These are phyloP conservation scores for Discostella stelligera DNA, from an alignment of 352 stramenopile genomes.

Conservation along the genomic window DNA sequence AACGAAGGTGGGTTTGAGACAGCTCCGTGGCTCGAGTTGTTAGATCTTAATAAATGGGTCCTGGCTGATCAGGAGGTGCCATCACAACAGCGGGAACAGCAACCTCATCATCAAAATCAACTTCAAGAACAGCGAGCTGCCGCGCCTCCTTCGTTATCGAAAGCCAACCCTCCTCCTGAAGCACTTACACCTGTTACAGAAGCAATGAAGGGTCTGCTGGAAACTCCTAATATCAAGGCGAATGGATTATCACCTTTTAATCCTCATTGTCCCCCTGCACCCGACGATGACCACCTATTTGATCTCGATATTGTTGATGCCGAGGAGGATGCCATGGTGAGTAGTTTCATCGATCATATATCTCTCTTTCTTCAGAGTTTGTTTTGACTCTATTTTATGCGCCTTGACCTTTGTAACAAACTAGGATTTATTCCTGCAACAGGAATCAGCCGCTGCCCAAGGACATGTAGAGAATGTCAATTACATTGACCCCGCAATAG, in stretches of 20 bases:
- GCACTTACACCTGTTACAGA: constrained; percentile 28
- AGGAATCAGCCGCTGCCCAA: constrained; percentile 27
- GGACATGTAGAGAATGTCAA: constrained; percentile 19
- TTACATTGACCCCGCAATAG: constrained; percentile 25
- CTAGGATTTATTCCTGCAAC: constrained; percentile 51
- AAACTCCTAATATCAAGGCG: constrained; percentile 32
- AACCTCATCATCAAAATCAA: constrained; percentile 12
- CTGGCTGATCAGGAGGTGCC: constrained; percentile 44
- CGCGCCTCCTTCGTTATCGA: constrained; percentile 17
- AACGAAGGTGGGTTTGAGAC: constrained; percentile 92
- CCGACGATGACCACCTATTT: constrained; percentile 56
- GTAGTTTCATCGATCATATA: constrained; percentile 1
- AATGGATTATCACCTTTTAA: constrained; percentile 13
- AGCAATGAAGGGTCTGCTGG: constrained; percentile 37
- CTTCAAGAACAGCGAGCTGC: constrained; percentile 17
- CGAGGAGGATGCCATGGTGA: constrained; percentile 59
- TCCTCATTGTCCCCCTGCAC: constrained; percentile 31
- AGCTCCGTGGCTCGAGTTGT: constrained; percentile 93
- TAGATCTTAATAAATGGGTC: constrained; percentile 94
- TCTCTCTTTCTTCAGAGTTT: neutral
- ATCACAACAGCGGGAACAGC: constrained; percentile 4
- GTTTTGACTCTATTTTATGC: constrained; percentile 5
- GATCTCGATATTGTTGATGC: constrained; percentile 67
- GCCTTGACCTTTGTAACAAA: neutral
- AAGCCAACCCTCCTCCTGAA: constrained; percentile 5